Conservation (phyloP, 345 rosid species). For the Ricinus communis region DNA sequence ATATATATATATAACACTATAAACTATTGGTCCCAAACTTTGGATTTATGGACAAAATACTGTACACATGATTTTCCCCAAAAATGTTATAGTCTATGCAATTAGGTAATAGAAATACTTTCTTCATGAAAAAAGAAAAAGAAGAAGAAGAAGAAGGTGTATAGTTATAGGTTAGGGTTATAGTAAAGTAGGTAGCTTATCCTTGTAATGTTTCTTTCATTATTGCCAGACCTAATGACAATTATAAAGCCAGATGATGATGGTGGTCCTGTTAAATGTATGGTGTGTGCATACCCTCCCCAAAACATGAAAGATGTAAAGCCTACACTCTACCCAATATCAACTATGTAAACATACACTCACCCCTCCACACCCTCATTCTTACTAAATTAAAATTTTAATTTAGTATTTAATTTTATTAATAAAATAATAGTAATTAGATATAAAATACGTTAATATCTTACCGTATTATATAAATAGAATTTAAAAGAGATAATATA, state of each 20-base stretch:
- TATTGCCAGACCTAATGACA: slow-evolving; percentile 6
- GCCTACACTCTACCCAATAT: background rate
- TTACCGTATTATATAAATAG: too few species aligned
- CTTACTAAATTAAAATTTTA: too few species aligned
- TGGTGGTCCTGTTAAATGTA: slow-evolving; percentile 7
- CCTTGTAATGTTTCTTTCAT: background rate
- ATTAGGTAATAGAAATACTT: too few species aligned
- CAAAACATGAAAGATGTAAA: background rate
- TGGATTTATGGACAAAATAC: background rate
- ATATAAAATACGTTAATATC: too few species aligned
- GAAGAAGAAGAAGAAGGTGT: too few species aligned
- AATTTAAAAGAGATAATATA: too few species aligned
- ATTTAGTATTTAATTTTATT: too few species aligned
- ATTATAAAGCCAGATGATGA: slow-evolving; percentile 12
- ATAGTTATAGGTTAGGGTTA: too few species aligned
- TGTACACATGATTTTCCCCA: background rate
- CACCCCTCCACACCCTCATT: background rate
- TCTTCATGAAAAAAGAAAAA: too few species aligned
- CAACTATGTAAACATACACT: too few species aligned
- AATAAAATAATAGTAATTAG: too few species aligned
- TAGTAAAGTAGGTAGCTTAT: background rate
- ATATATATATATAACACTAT: too few species aligned
- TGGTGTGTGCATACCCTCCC: background rate
- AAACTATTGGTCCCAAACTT: background rate
- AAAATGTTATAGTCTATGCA: background rate